Percentiles rank a stretch among this genome's conserved stretches.
Evolutionary conservation across 352 stramenopile genomes (phyloP).

Genomic region (Phytophthora lateralis): DNA sequence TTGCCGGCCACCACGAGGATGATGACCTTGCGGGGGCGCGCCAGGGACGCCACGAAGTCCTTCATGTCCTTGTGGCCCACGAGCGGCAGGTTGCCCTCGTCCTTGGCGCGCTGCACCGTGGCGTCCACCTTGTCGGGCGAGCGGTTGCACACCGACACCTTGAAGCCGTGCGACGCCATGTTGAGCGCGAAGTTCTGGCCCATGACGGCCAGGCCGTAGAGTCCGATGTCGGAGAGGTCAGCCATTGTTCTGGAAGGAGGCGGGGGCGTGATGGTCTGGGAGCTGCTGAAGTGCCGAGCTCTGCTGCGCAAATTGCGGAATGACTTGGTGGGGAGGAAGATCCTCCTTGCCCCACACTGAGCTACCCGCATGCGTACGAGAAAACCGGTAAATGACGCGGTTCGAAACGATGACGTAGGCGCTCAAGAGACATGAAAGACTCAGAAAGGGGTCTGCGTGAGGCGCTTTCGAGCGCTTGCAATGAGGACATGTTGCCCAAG

Average conservation of each 20-base stretch:
- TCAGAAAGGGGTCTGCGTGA: background rate
- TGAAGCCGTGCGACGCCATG: constrained; percentile 98
- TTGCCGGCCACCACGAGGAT: constrained; percentile 98
- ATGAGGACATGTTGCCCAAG: background rate
- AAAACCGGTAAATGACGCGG: background rate
- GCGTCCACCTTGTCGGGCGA: constrained; percentile 96
- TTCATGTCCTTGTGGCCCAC: constrained; percentile 92
- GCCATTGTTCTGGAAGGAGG: constrained; percentile 42
- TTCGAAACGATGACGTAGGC: background rate
- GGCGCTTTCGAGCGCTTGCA: background rate
- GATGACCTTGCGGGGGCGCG: constrained; percentile 97
- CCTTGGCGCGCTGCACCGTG: constrained; percentile 94
- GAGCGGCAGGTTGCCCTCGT: constrained; percentile 95
- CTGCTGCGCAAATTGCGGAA: constrained; percentile 34
- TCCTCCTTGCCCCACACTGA: constrained; percentile 1
- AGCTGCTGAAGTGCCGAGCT: constrained; percentile 13
- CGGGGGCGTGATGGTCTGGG: constrained; percentile 1
- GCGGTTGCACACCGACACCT: constrained; percentile 97
- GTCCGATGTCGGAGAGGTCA: constrained; percentile 83
- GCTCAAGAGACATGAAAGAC: constrained; percentile 24
- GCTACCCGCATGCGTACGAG: background rate
- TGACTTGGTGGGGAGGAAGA: constrained; percentile 19
- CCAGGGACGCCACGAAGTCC: constrained; percentile 93
- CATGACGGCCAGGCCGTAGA: constrained; percentile 95
- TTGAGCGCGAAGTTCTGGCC: constrained; percentile 99